Base-by-base conservation (phyloP, 2,329 filamentous ascomycete genomes). In the Tolypocladium pustulatum region DNA sequence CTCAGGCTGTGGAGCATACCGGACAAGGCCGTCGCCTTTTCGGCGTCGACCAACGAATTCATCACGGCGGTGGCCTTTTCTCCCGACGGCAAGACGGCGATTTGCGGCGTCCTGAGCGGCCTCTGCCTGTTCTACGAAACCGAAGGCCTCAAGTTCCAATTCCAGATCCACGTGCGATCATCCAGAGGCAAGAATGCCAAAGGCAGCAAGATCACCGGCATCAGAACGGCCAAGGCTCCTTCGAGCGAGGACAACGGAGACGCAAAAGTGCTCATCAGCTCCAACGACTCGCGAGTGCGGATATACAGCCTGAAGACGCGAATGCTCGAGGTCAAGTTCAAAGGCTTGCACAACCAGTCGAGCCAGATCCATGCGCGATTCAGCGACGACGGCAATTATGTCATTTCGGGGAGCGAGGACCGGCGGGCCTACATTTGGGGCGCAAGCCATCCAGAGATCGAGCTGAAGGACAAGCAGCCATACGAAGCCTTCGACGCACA, bases 201-300 rank as follows among this genome's bases (percentile, higher is more conserved):
- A 71, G 93, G 93, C 7, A 96, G 91, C 76, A 99, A 99, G 71
- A 96, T 99, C 65, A 97, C 94, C 0, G 92, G 91, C 8, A 96
- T 99, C 57, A 86, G 93, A 67, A 88, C 91, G 0, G 85, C 87
- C 63, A 73, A 76, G 20, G 77, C 84, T 55, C 84, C 85, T 2
- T 53, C 64, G 3, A 70, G 64, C 9, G 55, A 70, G 9, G 71
- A 73, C 15, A 81, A 81, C 40, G 84, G 84, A 1, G 88, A 92
- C 57, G 81, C 90, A 56, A 96, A 95, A 67, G 77, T 99, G 3
- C 77, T 99, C 8, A 86, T 99, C 59, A 96, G 91, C 1, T 97
- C 92, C 64, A 99, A 97, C 66, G 94, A 99, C 70, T 97, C 93
- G 0, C 85, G 94, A 27, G 83, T 97, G 20, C 86, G 94, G 40